phyloP scores from a whole-genome alignment of 2,329 filamentous ascomycete species.

The Ophiostoma perfectum region DNA sequence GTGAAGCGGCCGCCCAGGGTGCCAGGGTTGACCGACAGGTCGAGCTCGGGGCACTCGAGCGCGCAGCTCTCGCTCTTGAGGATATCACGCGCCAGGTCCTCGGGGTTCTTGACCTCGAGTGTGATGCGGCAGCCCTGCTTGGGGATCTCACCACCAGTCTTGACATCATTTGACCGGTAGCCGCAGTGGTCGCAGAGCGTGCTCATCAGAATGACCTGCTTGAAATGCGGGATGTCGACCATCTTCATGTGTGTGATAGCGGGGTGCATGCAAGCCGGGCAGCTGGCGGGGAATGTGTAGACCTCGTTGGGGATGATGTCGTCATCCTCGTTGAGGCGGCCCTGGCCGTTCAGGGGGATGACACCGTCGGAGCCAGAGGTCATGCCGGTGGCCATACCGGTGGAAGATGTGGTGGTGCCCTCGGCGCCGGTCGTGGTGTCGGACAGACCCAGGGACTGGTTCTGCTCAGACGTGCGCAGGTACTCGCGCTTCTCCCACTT shows the following conservation, averaged over 20 bases:
- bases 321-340: conserved; percentile 49
- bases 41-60: conserved; percentile 79
- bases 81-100: conserved; percentile 85
- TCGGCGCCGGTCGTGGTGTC: conserved; percentile 47
- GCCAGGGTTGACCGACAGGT: conserved; percentile 82
- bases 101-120: conserved; percentile 60
- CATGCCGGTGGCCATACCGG: conserved; percentile 33
- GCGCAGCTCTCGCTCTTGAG: conserved; percentile 93
- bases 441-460: conserved; percentile 73
- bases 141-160: conserved; percentile 90
- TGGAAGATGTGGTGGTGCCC: conserved; percentile 23
- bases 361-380: conserved; percentile 39
- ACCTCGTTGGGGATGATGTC: conserved; percentile 91
- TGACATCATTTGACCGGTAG: conserved; percentile 94
- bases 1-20: conserved; percentile 95
- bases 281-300: conserved; percentile 86
- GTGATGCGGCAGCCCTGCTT: conserved; percentile 79
- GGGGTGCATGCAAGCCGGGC: conserved; percentile 79
- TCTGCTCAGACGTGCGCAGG: conserved; percentile 75
- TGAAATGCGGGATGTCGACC: conserved; percentile 96
- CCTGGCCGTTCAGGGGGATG: conserved; percentile 43
- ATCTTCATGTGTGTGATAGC: conserved; percentile 98
- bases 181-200: conserved; percentile 89
- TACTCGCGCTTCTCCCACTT: conserved; percentile 90
- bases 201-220: conserved; percentile 93